These are phyloP conservation scores for Trametes coccinea DNA, from an alignment of 768 basidiomycete genomes.

Conservation along the genomic window DNA sequence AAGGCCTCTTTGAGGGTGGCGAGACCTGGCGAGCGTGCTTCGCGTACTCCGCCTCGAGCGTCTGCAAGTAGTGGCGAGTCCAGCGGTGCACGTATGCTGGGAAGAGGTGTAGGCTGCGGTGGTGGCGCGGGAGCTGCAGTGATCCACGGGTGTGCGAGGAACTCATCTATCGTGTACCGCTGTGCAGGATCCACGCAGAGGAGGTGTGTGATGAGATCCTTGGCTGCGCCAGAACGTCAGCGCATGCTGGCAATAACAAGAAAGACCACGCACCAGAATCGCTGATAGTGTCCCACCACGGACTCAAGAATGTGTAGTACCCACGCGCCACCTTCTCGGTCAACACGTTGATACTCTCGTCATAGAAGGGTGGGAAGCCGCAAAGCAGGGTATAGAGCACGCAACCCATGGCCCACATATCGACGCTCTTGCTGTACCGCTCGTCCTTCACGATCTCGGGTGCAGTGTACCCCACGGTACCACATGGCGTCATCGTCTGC, in stretches of 20 bases:
- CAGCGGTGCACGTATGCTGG: constrained; percentile 49
- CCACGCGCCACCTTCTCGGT: constrained; percentile 98
- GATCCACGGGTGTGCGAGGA: constrained; percentile 96
- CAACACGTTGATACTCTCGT: constrained; percentile 96
- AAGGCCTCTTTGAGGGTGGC: constrained; percentile 96
- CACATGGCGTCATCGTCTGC: constrained; percentile 98
- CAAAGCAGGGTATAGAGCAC: constrained; percentile 98
- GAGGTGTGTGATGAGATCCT: constrained; percentile 92
- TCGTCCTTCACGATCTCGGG: constrained; percentile 99
- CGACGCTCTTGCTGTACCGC: constrained; percentile 92
- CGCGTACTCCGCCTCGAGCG: constrained; percentile 57
- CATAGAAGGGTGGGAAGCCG: constrained; percentile 98
- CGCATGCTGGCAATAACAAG: background rate
- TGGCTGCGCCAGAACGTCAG: constrained; percentile 52
- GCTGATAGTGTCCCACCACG: constrained; percentile 99
- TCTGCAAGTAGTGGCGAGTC: constrained; percentile 92
- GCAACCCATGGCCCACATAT: constrained; percentile 99
- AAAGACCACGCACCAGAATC: constrained; percentile 54
- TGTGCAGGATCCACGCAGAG: constrained; percentile 95
- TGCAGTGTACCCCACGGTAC: constrained; percentile 99
- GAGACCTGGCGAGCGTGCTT: constrained; percentile 86
- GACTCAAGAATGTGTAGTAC: constrained; percentile 96
- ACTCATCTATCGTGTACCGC: constrained; percentile 97
- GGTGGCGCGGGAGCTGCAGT: constrained; percentile 59
- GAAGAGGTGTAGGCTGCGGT: constrained; percentile 63